Base-by-base conservation (phyloP, 805 yeast genomes). In the Ogataea glucozyma region DNA sequence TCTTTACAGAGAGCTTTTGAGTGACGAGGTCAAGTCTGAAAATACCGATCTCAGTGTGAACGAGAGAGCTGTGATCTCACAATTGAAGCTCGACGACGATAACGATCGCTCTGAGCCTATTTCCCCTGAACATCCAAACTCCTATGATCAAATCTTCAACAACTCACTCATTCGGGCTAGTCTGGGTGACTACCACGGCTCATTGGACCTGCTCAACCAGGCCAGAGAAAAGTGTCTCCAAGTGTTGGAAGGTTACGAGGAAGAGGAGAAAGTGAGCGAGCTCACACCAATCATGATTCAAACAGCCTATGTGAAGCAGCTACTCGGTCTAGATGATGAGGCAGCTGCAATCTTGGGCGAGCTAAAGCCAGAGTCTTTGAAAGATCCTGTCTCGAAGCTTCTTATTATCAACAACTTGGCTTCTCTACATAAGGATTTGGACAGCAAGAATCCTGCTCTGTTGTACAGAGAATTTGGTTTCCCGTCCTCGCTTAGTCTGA, bases 51-150 rank as follows among this genome's bases (percentile, higher is more conserved):
- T 82, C 42, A 55, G 69, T 21, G 82, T 81, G 32, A 85, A 85
- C 57, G 85, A 83, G 60, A 71, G 83, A 46, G 88, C 90, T 3
- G 72, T 79, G n/a, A 62, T 77, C 18, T 78, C 86, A 9, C 85
- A 78, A 56, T 34, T 58, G 37, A 57, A 57, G 26, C 33, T 35
- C 14, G 40, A 44, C 19, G 49, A 35, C 21, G 40, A 24, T 10
- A 18, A 38, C 16, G 38, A 38, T 1, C 26, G 35, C 3, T 4
- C 31, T 5, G 23, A 26, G 10, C 48, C 56, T 12, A 13, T 42
- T 12, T 48, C 64, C 13, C 34, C 26, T 10, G 33, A 26, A 4
- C 35, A 20, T 16, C 18, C 30, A 2, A 39, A 40, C 30, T 66
- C 77, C 7, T 82, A 83, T 54, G 91, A 85, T 55, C 70, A 71